Conservation (phyloP, 2,329 filamentous ascomycete species). For the Corynespora cassiicola region DNA sequence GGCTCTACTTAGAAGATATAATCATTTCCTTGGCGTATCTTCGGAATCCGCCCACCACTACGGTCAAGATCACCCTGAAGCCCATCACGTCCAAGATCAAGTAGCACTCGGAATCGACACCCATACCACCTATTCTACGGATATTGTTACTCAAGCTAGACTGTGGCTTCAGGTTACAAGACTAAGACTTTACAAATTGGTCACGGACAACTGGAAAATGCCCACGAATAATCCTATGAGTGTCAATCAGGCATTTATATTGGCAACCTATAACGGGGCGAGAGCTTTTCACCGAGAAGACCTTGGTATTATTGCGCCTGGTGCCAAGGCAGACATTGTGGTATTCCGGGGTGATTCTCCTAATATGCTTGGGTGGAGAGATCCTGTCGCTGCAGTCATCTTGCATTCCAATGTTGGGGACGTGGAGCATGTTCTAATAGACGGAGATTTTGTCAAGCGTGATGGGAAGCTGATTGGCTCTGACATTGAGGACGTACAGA, state of each 20-base stretch:
- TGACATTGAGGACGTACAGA: too few species aligned
- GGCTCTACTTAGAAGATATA: slow-evolving; percentile 51
- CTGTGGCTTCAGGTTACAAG: slow-evolving; percentile 61
- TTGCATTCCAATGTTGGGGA: slow-evolving; percentile 63
- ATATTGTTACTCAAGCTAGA: slow-evolving; percentile 55
- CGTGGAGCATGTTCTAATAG: slow-evolving; percentile 58
- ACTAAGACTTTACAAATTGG: slow-evolving; percentile 46
- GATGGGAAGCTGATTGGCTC: slow-evolving; percentile 48
- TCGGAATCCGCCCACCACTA: slow-evolving; percentile 67
- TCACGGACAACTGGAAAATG: slow-evolving; percentile 51
- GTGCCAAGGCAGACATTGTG: slow-evolving; percentile 62
- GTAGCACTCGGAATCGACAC: slow-evolving; percentile 62
- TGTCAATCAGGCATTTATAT: slow-evolving; percentile 61
- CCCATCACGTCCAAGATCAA: slow-evolving; percentile 57
- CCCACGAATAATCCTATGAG: slow-evolving; percentile 60
- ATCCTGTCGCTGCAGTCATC: slow-evolving; percentile 64
- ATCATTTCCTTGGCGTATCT: too few species aligned
- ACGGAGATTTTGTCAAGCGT: slow-evolving; percentile 58
- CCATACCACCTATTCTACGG: slow-evolving; percentile 59
- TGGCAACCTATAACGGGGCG: slow-evolving; percentile 61
- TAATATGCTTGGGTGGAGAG: slow-evolving; percentile 60
- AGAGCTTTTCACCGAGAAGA: slow-evolving; percentile 59
- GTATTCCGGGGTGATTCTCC: slow-evolving; percentile 60
- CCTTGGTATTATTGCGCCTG: slow-evolving; percentile 56
- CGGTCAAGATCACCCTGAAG: slow-evolving; percentile 58